These are phyloP conservation scores for Yamagishiella unicocca DNA, from an alignment of 139 green algal species.

Conservation along the genomic window DNA sequence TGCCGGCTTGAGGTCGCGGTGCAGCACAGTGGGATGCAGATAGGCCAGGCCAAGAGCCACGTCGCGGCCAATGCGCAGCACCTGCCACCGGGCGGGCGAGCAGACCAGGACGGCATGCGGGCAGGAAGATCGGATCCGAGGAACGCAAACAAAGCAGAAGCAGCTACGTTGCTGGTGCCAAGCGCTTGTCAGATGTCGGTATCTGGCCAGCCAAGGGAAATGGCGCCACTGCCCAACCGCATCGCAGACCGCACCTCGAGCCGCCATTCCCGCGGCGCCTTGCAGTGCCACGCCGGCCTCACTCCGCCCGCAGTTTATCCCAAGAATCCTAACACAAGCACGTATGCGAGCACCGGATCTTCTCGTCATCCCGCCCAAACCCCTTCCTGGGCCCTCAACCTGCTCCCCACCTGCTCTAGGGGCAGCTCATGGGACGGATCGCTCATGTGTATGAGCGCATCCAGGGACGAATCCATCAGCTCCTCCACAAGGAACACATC, in stretches of 20 bases:
- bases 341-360: not conserved
- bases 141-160: not conserved
- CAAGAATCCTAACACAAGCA: not conserved
- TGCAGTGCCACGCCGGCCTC: not conserved
- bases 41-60: slow-evolving; percentile 9
- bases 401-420: not conserved
- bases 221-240: too few relatives aligned
- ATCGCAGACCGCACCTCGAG: not conserved
- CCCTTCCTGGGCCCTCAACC: not conserved
- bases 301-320: not conserved
- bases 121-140: not conserved
- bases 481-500: slow-evolving; percentile 31
- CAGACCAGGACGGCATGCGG: not conserved
- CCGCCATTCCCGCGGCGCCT: not conserved
- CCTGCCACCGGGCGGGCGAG: not conserved
- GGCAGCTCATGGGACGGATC: not conserved
- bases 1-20: slow-evolving; percentile 15
- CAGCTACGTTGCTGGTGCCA: too few relatives aligned
- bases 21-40: not conserved
- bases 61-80: slow-evolving; percentile 7
- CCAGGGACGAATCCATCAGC: not conserved
- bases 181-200: too few relatives aligned
- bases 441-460: not conserved
- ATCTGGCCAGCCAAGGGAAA: not conserved
- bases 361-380: too few relatives aligned